phyloP scores from a whole-genome alignment of 2,329 filamentous ascomycete genomes.

The Neofusicoccum cordaticola region DNA sequence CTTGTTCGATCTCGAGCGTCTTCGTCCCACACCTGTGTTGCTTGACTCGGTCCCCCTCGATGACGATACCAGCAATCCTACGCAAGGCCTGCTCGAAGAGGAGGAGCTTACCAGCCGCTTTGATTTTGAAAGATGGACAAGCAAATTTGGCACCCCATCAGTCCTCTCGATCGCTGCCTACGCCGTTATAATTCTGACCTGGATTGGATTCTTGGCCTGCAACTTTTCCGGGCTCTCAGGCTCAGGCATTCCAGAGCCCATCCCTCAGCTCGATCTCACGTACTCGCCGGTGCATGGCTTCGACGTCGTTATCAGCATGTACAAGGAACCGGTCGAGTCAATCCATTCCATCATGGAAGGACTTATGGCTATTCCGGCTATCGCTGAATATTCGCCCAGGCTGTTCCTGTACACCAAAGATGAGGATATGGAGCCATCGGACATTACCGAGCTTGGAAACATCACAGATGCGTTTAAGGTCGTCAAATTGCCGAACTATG shows the following conservation, averaged over 20 bases:
- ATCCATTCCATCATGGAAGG: slow-evolving; percentile 25
- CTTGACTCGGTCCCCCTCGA: neutral
- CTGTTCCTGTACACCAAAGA: slow-evolving; percentile 36
- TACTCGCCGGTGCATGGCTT: slow-evolving; percentile 25
- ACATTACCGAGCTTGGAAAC: slow-evolving; percentile 23
- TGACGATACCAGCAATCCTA: neutral
- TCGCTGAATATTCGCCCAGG: slow-evolving; percentile 21
- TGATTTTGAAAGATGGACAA: neutral
- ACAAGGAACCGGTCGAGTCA: slow-evolving; percentile 31
- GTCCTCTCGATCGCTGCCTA: slow-evolving; percentile 10
- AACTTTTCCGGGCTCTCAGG: neutral
- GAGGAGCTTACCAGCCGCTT: neutral
- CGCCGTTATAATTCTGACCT: slow-evolving; percentile 1
- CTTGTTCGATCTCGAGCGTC: slow-evolving; percentile 1
- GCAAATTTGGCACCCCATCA: neutral
- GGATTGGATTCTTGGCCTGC: slow-evolving; percentile 9
- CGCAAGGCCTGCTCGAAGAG: neutral
- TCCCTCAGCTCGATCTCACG: slow-evolving; percentile 20
- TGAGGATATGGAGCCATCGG: slow-evolving; percentile 18
- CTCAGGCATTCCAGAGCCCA: neutral
- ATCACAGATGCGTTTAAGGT: slow-evolving; percentile 28
- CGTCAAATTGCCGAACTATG: slow-evolving; percentile 28
- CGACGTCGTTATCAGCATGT: slow-evolving; percentile 40
- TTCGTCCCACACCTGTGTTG: neutral
- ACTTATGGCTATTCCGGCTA: slow-evolving; percentile 24